Base-by-base conservation (phyloP, 495 filamentous ascomycete species). In the Penicillium diatomitis region DNA sequence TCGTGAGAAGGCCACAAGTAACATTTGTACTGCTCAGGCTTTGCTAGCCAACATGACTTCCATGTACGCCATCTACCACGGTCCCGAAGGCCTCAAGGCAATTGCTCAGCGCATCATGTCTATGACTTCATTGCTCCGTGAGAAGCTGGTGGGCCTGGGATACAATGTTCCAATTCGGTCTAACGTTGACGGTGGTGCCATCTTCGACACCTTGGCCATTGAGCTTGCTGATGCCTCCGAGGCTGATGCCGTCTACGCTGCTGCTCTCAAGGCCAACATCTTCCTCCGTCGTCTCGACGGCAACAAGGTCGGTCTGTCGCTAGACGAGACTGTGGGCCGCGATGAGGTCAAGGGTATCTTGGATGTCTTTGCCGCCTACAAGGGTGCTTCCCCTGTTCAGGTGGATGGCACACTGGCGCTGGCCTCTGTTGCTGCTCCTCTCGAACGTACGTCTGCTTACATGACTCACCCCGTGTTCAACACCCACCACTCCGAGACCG, bases 11-110 rank as follows among this genome's bases (percentile, higher is more conserved):
- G 92, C 92, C 2, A 98, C 92, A 5, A 96, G 90, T 74, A 98
- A 98, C 66, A 95, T 98, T 50, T 98, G 92, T 69, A 98, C 92
- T 20, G 92, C 92, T 5, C 92, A 98, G 64, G 92, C 92, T 6
- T 67, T 98, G 11, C 76, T 97, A 32, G 92, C 92, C 12, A 98
- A 98, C 66, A 96, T 97, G 88, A 94, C 82, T 56, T 88, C 92
- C 44, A 86, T 98, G 70, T 98, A 96, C 66, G 92, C 90, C n/a
- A 79, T 97, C 35, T 98, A 97, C 63, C 92, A 98, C 62, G 92
- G 92, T 3, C 92, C 92, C 3, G 57, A 79, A 33, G 94, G 94
- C 9, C 73, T 98, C 41, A 87, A 82, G 69, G 77, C 77, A 11
- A 97, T 97, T 57, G 92, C 92, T 8, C 79, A 91, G 60, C 78